phyloP scores from a whole-genome alignment of 495 filamentous ascomycete species.

The Gamarada debralockiae region DNA sequence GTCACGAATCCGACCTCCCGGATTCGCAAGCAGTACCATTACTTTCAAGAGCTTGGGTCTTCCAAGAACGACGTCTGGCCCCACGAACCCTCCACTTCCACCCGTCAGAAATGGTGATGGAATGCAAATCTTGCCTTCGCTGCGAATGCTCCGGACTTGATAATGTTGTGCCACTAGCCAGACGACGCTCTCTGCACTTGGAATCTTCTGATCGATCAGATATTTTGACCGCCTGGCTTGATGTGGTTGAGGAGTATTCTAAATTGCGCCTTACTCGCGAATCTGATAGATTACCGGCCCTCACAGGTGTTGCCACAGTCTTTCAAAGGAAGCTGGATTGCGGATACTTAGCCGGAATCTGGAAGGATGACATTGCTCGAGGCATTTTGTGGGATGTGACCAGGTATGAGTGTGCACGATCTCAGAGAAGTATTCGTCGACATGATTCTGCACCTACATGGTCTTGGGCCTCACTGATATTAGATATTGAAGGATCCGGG shows the following conservation, averaged over 20 bases:
- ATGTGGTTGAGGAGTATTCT: background rate
- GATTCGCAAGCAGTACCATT: background rate
- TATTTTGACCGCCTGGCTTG: background rate
- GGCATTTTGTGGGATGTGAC: too few species aligned
- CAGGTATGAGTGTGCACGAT: too few species aligned
- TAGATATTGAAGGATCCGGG: too few species aligned
- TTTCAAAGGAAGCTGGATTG: background rate
- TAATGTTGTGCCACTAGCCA: too few species aligned
- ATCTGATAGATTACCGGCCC: background rate
- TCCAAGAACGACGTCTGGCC: conserved; percentile 31
- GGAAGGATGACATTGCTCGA: background rate
- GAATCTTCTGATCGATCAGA: background rate
- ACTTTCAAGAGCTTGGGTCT: conserved; percentile 23
- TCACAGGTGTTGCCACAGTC: background rate
- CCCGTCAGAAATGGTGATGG: conserved; percentile 24
- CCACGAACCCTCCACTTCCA: conserved; percentile 24
- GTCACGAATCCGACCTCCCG: background rate
- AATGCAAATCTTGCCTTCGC: conserved; percentile 13
- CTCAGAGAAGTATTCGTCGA: too few species aligned
- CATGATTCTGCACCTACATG: too few species aligned
- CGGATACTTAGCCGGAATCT: background rate
- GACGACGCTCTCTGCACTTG: background rate
- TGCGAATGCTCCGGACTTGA: background rate
- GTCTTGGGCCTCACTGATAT: too few species aligned
- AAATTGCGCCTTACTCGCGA: background rate